These are phyloP conservation scores for Stenocarpella maydis DNA, from an alignment of 2,329 filamentous ascomycete species.

Conservation along the genomic window DNA sequence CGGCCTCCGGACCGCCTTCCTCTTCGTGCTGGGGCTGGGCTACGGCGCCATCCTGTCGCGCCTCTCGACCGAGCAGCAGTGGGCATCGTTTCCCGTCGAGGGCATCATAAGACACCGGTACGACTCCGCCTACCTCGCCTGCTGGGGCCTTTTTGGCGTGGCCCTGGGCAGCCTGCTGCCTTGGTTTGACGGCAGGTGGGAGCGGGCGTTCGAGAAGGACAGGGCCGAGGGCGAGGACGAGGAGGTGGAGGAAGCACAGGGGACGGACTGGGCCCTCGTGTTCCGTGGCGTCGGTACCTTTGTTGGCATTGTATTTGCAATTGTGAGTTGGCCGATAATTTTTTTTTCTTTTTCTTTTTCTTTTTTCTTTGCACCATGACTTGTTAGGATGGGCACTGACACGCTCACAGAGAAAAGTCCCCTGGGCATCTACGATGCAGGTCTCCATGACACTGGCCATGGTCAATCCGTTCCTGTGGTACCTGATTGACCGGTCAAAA, in stretches of 20 bases:
- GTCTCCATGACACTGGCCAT: slow-evolving; percentile 88
- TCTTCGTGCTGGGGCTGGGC: slow-evolving; percentile 81
- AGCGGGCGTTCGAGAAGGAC: slow-evolving; percentile 55
- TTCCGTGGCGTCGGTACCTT: slow-evolving; percentile 68
- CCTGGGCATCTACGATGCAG: slow-evolving; percentile 95
- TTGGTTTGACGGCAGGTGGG: slow-evolving; percentile 82
- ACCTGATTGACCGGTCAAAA: slow-evolving; percentile 89
- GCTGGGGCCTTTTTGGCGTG: slow-evolving; percentile 86
- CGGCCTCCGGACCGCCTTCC: slow-evolving; percentile 64
- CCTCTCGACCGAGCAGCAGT: slow-evolving; percentile 73
- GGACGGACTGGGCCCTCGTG: slow-evolving; percentile 76
- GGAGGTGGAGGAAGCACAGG: slow-evolving; percentile 46
- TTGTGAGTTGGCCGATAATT: slow-evolving; percentile 66
- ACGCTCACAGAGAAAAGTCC: slow-evolving; percentile 75
- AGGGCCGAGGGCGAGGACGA: slow-evolving; percentile 42
- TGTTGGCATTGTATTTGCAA: slow-evolving; percentile 70
- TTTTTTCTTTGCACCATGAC: neutral
- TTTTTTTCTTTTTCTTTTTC: neutral
- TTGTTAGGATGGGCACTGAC: neutral
- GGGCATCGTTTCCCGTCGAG: slow-evolving; percentile 68
- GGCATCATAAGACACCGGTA: slow-evolving; percentile 52
- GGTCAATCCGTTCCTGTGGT: slow-evolving; percentile 94
- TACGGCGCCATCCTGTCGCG: slow-evolving; percentile 86
- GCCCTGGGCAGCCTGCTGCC: slow-evolving; percentile 81
- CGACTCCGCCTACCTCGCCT: slow-evolving; percentile 73